phyloP scores from a whole-genome alignment of 768 basidiomycete species.

The Mycena leptocephala region DNA sequence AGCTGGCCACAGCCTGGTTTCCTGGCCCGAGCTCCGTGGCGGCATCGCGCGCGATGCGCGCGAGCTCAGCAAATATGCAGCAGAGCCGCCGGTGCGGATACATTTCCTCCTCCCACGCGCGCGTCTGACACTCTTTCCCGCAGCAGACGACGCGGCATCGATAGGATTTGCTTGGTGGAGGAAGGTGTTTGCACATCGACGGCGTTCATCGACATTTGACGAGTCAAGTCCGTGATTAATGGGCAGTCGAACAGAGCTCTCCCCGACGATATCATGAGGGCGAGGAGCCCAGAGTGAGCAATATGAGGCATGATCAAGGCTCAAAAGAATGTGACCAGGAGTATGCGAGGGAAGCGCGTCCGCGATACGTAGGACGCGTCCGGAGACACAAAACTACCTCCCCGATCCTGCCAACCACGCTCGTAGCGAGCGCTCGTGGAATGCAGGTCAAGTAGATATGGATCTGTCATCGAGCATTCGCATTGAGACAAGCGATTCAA shows the following conservation, averaged over 20 bases:
- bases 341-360: not conserved
- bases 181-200: not conserved
- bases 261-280: constrained; percentile 5
- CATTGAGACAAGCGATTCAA: not conserved
- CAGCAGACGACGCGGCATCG: too few relatives aligned
- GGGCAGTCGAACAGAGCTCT: constrained; percentile 21
- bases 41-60: too few relatives aligned
- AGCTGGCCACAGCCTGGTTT: too few relatives aligned
- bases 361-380: not conserved
- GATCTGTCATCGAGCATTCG: not conserved
- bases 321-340: constrained; percentile 11
- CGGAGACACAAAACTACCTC: not conserved
- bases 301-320: constrained; percentile 23
- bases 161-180: not conserved
- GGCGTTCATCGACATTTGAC: not conserved
- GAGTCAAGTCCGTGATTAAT: not conserved
- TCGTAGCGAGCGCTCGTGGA: not conserved
- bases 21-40: too few relatives aligned
- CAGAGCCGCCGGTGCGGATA: too few relatives aligned
- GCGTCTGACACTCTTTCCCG: too few relatives aligned
- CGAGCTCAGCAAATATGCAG: too few relatives aligned
- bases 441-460: not conserved
- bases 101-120: too few relatives aligned
- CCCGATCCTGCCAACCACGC: not conserved
- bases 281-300: constrained; percentile 1